Evolutionary conservation across 2,329 filamentous ascomycete species (phyloP), one percentile per base, ranked within the genome.

Genomic region (Chrysoporthe deuterocubensis): DNA sequence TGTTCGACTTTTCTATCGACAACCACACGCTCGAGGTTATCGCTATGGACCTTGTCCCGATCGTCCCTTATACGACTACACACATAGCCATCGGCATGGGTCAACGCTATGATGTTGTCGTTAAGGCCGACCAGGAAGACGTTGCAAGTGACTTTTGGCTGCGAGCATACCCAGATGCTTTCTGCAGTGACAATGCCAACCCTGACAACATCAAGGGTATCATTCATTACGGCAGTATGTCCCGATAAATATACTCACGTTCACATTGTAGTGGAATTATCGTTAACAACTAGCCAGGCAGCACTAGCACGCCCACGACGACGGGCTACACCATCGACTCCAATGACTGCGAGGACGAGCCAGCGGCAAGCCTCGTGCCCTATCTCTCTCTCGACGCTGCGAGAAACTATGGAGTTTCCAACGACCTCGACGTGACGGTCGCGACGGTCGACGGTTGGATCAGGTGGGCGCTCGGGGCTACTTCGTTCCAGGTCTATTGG

Each of bases 1-100:
- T 78, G 69, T 81, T 80, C 74, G 80, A 81, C 66, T 86, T 87
- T 71, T 79, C 78, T 21, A 85, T 87, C 67, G 85, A 87, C 74
- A 82, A 84, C 64, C 88, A 90, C 73, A 82, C 74, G 0, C 74
- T 90, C 71, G 84, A 80, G 0, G 86, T 90, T 48, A 87, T 90
- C 48, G 80, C 83, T 0, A 78, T 76, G 21, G 88, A 89, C 67
- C 76, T 89, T 6, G 84, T 90, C 0, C 85, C 87, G 1, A 80
- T 90, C 21, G 72, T 79, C 26, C 87, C 87, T 0, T 90, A 84
- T 67, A 76, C 77, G 0, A 83, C 86, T 0, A 78, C 80, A 0
- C 77, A 76, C 26, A 52, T 87, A 2, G 77, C 78, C 50, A 72
- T 85, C 62, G 79, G 76, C 6, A 82, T 84, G 69, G 82, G 82